These are phyloP conservation scores for Closterium sp. DNA, from an alignment of 139 green algal species.

Conservation along the genomic window DNA sequence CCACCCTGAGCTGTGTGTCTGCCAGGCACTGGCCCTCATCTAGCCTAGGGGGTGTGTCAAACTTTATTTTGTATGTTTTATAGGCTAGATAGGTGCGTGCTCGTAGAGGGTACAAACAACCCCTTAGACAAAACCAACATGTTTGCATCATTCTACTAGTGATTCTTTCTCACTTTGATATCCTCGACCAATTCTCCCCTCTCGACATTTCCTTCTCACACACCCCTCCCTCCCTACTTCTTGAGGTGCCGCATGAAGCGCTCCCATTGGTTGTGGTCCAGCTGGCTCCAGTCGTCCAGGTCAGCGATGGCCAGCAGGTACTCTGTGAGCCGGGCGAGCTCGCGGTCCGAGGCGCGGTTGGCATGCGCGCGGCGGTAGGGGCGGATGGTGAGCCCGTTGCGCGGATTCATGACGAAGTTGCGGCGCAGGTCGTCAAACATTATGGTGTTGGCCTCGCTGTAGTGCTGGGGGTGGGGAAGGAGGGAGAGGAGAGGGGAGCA, in stretches of 20 bases:
- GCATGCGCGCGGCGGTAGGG: conserved; percentile 80
- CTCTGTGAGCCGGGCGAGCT: conserved; percentile 77
- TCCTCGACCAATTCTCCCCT: no score
- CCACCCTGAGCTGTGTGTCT: no score
- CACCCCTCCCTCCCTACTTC: background rate
- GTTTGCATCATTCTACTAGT: no score
- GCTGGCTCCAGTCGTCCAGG: conserved; percentile 60
- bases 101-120: no score
- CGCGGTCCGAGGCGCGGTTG: conserved; percentile 72
- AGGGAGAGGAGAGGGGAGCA: background rate
- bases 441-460: conserved; percentile 77
- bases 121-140: no score
- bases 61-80: no score
- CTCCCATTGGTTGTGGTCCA: conserved; percentile 79
- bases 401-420: conserved; percentile 95
- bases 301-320: conserved; percentile 78
- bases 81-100: no score
- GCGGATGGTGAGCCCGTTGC: conserved; percentile 84
- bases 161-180: no score
- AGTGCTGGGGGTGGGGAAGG: conserved; percentile 20
- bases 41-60: no score
- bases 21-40: no score
- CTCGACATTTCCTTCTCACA: no score
- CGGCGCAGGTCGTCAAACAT: conserved; percentile 94
- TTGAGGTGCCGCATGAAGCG: conserved; percentile 33